Percentiles rank a stretch among this genome's conserved stretches.
Conservation (phyloP, 2,329 filamentous ascomycete species). For the Cryphonectria nitschkei region DNA sequence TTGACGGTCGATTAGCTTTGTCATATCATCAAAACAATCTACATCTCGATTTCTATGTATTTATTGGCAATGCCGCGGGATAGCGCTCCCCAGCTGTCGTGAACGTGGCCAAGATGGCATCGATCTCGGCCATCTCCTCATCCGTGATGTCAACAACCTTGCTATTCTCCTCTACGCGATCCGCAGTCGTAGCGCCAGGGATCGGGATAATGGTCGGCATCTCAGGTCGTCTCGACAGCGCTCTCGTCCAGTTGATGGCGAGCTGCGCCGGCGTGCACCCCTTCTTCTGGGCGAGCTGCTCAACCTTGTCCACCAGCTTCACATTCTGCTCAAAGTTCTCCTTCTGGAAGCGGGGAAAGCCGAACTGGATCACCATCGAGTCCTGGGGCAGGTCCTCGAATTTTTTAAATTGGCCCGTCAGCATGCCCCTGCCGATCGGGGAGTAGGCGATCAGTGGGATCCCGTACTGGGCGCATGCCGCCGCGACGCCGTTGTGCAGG, state of each 20-base stretch:
- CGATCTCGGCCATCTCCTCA: slow-evolving; percentile 44
- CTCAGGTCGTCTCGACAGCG: slow-evolving; percentile 46
- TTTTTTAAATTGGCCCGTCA: slow-evolving; percentile 35
- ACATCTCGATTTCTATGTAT: background rate
- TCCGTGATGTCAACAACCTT: slow-evolving; percentile 41
- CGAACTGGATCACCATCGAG: slow-evolving; percentile 19
- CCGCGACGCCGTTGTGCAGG: slow-evolving; percentile 54
- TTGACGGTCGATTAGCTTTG: background rate
- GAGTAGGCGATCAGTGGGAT: slow-evolving; percentile 61
- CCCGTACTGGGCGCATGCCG: slow-evolving; percentile 50
- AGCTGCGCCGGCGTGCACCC: slow-evolving; percentile 53
- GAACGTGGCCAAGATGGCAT: slow-evolving; percentile 32
- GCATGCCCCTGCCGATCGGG: slow-evolving; percentile 44
- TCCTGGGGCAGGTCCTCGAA: slow-evolving; percentile 45
- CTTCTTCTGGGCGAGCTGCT: slow-evolving; percentile 52
- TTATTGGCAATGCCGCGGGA: background rate
- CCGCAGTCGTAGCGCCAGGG: slow-evolving; percentile 50
- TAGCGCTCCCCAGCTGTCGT: slow-evolving; percentile 27
- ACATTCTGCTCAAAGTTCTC: slow-evolving; percentile 58
- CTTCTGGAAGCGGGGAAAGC: slow-evolving; percentile 51
- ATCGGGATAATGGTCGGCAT: slow-evolving; percentile 52
- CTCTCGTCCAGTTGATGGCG: slow-evolving; percentile 54
- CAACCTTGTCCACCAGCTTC: slow-evolving; percentile 50
- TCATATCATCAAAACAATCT: too few species aligned
- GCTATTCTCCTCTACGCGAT: slow-evolving; percentile 52